A percentile compares a stretch with the other conserved stretches of the same genome.
These are phyloP conservation scores for Xylaria scruposa DNA, from an alignment of 495 filamentous ascomycete species.

Conservation along the genomic window DNA sequence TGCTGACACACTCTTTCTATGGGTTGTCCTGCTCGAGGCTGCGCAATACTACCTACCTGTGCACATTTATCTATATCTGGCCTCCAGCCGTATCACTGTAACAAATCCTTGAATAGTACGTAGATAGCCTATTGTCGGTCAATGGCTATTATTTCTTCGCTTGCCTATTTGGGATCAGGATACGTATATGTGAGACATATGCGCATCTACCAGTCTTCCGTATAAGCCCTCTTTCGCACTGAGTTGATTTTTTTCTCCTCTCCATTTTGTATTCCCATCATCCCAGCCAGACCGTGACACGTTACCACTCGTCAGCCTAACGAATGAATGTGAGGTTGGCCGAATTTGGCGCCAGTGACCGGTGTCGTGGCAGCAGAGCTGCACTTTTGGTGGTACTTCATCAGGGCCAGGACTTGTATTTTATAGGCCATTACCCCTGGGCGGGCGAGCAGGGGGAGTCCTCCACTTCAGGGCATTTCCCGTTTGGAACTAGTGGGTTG, in stretches of 20 bases:
- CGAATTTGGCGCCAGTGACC: conserved; percentile 1
- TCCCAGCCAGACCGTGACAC: background rate
- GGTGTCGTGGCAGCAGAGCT: conserved; percentile 12
- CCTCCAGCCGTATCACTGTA: background rate
- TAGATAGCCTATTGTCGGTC: background rate
- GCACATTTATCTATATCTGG: conserved; percentile 1
- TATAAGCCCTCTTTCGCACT: background rate
- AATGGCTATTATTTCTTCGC: background rate
- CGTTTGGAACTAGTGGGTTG: background rate
- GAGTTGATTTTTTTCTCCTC: background rate
- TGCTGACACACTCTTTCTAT: background rate
- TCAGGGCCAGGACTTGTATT: background rate
- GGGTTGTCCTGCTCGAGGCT: conserved; percentile 17
- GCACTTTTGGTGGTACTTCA: conserved; percentile 1
- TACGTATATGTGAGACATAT: background rate
- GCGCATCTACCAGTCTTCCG: background rate
- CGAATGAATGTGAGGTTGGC: conserved; percentile 9
- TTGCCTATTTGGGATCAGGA: background rate
- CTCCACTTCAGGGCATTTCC: conserved; percentile 13
- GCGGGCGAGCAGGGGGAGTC: background rate
- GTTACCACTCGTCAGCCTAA: conserved; percentile 12
- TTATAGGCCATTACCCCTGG: conserved; percentile 11
- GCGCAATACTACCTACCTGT: background rate
- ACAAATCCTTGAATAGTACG: background rate
- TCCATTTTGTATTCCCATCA: background rate